Evolutionary conservation across 2,329 filamentous ascomycete genomes (phyloP).

Genomic region (Stylonectria norvegica): DNA sequence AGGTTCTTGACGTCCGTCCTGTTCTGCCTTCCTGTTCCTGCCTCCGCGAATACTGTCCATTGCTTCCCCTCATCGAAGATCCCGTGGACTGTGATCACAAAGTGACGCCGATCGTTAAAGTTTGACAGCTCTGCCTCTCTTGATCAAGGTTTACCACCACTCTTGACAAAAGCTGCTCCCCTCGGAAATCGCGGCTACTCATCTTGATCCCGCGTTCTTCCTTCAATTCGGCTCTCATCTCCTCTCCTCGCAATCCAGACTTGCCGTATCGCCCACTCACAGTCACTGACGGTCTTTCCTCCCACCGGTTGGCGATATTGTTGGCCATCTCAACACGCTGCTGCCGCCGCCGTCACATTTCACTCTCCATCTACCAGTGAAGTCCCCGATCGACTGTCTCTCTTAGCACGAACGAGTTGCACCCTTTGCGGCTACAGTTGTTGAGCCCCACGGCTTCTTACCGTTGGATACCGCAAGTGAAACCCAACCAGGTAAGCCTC

Average conservation of each 20-base stretch:
- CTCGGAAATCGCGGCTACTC: too few relatives aligned
- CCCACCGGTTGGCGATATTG: too few relatives aligned
- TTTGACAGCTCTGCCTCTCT: neutral
- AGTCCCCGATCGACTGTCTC: neutral
- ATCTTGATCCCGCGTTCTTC: constrained; percentile 3
- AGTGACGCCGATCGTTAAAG: neutral
- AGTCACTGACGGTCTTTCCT: too few relatives aligned
- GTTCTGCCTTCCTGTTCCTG: neutral
- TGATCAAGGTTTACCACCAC: constrained; percentile 5
- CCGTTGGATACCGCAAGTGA: constrained; percentile 14
- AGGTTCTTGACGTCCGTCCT: constrained; percentile 1
- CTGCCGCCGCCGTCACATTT: neutral
- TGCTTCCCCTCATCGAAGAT: neutral
- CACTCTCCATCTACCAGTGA: neutral
- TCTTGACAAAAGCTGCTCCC: too few relatives aligned
- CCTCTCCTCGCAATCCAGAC: neutral
- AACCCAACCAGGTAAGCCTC: constrained; percentile 19
- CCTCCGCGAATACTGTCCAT: neutral
- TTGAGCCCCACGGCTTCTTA: constrained; percentile 12
- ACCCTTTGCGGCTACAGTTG: neutral
- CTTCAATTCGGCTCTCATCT: constrained; percentile 2
- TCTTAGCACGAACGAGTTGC: neutral
- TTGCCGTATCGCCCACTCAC: neutral
- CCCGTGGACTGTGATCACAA: neutral
- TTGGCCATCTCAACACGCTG: neutral